Conservation (phyloP, 306 rosid species). For the Rosa persica region DNA sequence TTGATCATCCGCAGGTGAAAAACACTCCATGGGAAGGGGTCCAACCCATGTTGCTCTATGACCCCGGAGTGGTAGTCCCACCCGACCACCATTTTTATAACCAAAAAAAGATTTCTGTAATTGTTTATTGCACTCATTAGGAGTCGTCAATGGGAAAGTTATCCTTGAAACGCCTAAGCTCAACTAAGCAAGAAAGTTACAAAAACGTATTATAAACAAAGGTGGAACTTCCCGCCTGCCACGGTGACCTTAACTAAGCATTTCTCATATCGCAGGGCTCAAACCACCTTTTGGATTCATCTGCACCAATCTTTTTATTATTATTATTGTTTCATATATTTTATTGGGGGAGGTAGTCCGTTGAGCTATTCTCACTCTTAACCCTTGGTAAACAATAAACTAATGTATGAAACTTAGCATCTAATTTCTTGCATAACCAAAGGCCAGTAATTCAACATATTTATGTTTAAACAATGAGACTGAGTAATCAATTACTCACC, state of each 20-base stretch:
- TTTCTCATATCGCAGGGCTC: neutral
- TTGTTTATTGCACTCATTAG: neutral
- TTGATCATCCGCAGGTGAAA: too few relatives aligned
- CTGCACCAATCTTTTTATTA: neutral
- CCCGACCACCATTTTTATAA: too few relatives aligned
- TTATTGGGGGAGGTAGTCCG: neutral
- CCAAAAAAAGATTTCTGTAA: neutral
- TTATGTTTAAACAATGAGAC: neutral
- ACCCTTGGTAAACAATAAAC: slow-evolving; percentile 2
- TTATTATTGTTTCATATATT: neutral
- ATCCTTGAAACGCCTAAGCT: neutral
- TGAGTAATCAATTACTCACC: slow-evolving; percentile 1
- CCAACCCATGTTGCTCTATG: too few relatives aligned
- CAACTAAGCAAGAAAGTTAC: neutral
- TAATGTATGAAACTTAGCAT: neutral
- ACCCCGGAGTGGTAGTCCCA: too few relatives aligned
- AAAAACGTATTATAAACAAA: neutral
- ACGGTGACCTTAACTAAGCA: neutral
- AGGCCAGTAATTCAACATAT: neutral
- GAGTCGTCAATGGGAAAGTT: neutral
- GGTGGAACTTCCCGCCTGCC: slow-evolving; percentile 8
- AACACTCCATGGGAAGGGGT: too few relatives aligned
- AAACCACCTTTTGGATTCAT: slow-evolving; percentile 9
- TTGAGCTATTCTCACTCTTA: neutral
- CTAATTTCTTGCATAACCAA: slow-evolving; percentile 7